These are phyloP conservation scores for Nannizziopsis arthrosporioides DNA, from an alignment of 2,329 filamentous ascomycete genomes.

Conservation along the genomic window DNA sequence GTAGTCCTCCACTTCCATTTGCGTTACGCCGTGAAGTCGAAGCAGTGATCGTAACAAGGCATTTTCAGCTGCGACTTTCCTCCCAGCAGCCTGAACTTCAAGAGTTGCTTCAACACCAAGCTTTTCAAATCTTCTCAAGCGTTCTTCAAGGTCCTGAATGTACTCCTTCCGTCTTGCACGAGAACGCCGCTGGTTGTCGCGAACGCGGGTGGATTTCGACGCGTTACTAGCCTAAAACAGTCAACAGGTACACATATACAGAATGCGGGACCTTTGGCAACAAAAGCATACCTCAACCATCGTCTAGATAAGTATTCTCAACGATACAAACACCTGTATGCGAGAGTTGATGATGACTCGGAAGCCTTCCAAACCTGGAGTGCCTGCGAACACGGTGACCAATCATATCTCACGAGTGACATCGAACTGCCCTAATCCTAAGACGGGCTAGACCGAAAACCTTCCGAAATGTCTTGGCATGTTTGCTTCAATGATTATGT, in stretches of 20 bases:
- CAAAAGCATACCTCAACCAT: background rate
- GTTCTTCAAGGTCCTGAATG: conserved; percentile 55
- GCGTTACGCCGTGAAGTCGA: conserved; percentile 44
- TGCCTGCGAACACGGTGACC: too few relatives aligned
- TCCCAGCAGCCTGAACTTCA: conserved; percentile 61
- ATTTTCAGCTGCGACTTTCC: conserved; percentile 60
- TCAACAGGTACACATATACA: background rate
- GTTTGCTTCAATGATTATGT: too few relatives aligned
- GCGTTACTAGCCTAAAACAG: background rate
- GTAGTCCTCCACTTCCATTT: conserved; percentile 42
- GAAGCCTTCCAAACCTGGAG: too few relatives aligned
- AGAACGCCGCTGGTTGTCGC: conserved; percentile 67
- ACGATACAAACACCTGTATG: background rate
- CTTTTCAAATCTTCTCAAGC: conserved; percentile 51
- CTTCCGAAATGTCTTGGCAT: too few relatives aligned
- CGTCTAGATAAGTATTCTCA: background rate
- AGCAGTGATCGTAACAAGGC: conserved; percentile 50
- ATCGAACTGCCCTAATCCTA: too few relatives aligned
- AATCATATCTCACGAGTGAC: too few relatives aligned
- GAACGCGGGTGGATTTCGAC: conserved; percentile 44
- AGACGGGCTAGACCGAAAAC: too few relatives aligned
- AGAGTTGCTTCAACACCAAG: conserved; percentile 55
- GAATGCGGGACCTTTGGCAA: background rate
- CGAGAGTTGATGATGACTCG: background rate
- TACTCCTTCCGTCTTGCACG: conserved; percentile 64